A percentile compares a stretch with the other conserved stretches of the same genome.
These are phyloP conservation scores for Tuber indicum DNA, from an alignment of 495 filamentous ascomycete genomes.

Conservation along the genomic window DNA sequence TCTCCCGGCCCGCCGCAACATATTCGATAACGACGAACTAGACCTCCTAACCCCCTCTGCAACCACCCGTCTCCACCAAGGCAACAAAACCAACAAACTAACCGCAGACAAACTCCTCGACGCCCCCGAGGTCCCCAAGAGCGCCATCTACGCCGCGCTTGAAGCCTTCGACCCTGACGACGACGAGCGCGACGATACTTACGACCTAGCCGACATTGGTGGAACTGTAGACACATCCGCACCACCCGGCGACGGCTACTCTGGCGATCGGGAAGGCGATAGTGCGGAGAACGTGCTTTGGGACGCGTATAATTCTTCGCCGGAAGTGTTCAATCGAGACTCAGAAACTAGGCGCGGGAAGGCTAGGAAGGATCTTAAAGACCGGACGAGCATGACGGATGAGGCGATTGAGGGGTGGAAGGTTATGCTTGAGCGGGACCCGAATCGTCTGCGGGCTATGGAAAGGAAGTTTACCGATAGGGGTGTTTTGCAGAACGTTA, in stretches of 20 bases:
- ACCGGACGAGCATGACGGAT: conserved; percentile 80
- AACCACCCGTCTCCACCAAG: conserved; percentile 61
- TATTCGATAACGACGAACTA: conserved; percentile 75
- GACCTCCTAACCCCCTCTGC: conserved; percentile 60
- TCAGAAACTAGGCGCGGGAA: conserved; percentile 58
- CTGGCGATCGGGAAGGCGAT: conserved; percentile 45
- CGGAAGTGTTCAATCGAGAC: conserved; percentile 63
- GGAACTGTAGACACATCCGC: conserved; percentile 64
- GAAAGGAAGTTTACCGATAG: conserved; percentile 55
- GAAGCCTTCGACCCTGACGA: conserved; percentile 89
- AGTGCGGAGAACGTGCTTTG: conserved; percentile 54
- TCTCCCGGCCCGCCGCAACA: conserved; percentile 53
- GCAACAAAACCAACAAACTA: conserved; percentile 56
- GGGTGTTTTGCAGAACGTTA: conserved; percentile 10
- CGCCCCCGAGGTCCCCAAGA: conserved; percentile 59
- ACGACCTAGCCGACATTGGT: conserved; percentile 85
- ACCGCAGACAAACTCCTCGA: conserved; percentile 60
- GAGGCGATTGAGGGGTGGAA: conserved; percentile 93
- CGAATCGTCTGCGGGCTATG: conserved; percentile 56
- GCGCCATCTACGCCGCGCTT: conserved; percentile 83
- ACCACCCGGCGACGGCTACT: conserved; percentile 42
- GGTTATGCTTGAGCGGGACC: conserved; percentile 70
- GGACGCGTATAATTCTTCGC: conserved; percentile 56
- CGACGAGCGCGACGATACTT: conserved; percentile 96
- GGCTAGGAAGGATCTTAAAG: conserved; percentile 57